Conservation (phyloP, 2,329 filamentous ascomycete genomes). For the Hypomyces perniciosus region DNA sequence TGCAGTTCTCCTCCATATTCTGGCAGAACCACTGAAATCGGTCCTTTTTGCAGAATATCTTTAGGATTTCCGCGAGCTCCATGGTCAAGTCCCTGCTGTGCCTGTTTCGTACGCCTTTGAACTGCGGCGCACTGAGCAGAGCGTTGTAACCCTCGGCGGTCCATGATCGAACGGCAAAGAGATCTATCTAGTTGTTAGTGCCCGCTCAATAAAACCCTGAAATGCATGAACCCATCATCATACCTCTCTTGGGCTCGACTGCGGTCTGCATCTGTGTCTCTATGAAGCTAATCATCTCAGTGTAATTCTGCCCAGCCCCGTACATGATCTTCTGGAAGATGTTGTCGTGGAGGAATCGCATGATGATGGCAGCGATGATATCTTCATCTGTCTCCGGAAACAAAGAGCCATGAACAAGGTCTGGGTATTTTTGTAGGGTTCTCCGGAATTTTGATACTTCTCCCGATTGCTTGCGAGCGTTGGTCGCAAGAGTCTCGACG, state of each 20-base stretch:
- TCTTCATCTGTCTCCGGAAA: constrained; percentile 35
- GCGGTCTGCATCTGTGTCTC: constrained; percentile 29
- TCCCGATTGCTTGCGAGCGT: constrained; percentile 17
- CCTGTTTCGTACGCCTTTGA: constrained; percentile 19
- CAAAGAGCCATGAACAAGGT: constrained; percentile 26
- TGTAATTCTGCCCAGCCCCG: constrained; percentile 18
- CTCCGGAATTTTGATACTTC: constrained; percentile 24
- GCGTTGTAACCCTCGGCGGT: constrained; percentile 33
- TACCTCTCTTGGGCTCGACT: constrained; percentile 34
- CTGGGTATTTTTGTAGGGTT: constrained; percentile 23
- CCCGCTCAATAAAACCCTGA: not conserved
- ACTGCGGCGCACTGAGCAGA: constrained; percentile 26
- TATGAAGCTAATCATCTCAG: constrained; percentile 27
- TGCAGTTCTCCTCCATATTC: constrained; percentile 22
- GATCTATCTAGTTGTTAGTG: constrained; percentile 20
- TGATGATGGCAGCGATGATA: constrained; percentile 28
- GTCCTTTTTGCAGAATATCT: constrained; percentile 23
- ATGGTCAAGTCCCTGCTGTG: constrained; percentile 22
- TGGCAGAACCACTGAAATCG: constrained; percentile 19
- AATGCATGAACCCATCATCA: not conserved
- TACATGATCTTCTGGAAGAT: constrained; percentile 31
- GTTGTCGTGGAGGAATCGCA: constrained; percentile 30
- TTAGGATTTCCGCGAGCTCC: constrained; percentile 24
- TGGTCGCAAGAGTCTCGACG: constrained; percentile 18
- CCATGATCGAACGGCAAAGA: constrained; percentile 33